Evolutionary conservation across 2,329 filamentous ascomycete species (phyloP).

Genomic region (Myriosclerotinia duriaeana): DNA sequence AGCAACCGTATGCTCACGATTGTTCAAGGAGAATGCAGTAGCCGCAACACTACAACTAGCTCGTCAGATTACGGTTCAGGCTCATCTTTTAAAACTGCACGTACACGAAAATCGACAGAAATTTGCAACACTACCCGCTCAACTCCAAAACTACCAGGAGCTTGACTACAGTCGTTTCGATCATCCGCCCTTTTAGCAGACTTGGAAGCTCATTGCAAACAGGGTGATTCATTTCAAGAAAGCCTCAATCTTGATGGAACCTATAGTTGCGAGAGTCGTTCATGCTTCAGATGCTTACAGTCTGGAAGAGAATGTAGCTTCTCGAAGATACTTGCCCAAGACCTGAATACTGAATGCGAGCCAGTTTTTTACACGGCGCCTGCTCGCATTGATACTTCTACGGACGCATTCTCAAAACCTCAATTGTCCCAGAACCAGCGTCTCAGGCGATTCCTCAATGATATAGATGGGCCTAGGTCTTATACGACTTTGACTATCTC

Average conservation of each 20-base stretch:
- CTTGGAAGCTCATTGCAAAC: background rate
- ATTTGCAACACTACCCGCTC: background rate
- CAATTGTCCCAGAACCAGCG: conserved; percentile 24
- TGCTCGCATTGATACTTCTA: background rate
- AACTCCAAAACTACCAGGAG: background rate
- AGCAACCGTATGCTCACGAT: conserved; percentile 24
- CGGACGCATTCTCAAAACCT: background rate
- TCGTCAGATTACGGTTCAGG: background rate
- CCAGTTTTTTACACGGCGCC: background rate
- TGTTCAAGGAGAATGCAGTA: background rate
- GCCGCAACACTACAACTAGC: too few relatives aligned
- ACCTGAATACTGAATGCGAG: background rate
- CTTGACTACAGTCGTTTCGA: background rate
- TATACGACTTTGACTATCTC: conserved; percentile 19
- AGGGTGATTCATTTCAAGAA: background rate
- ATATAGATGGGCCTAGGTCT: background rate
- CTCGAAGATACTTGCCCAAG: background rate
- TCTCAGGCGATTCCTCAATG: conserved; percentile 6
- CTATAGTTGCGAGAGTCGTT: background rate
- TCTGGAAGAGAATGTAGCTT: background rate
- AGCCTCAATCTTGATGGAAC: background rate
- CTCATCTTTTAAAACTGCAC: background rate
- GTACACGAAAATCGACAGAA: background rate
- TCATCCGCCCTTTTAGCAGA: too few relatives aligned
- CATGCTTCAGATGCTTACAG: background rate